These are phyloP conservation scores for Aegilops sharonensis DNA, from an alignment of 176 grass and related monocot genomes.

Conservation along the genomic window DNA sequence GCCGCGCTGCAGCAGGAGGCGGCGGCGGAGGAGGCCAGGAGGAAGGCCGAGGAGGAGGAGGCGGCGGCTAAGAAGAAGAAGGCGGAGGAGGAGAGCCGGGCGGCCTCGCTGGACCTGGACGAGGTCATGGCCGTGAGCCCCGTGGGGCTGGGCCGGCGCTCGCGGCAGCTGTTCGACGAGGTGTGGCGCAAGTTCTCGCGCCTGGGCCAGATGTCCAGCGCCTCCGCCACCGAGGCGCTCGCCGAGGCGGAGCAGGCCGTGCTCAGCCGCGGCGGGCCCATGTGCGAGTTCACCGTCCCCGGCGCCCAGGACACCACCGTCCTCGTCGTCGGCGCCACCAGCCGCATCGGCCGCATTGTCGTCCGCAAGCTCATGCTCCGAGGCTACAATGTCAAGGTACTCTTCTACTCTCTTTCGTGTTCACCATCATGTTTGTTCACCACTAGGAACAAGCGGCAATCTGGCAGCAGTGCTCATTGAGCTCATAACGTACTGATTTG, in stretches of 20 bases:
- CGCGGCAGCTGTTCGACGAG: constrained; percentile 93
- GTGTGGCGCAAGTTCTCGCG: constrained; percentile 99
- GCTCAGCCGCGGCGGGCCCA: constrained; percentile 70
- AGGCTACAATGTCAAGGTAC: constrained; percentile 92
- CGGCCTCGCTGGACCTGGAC: constrained; percentile 60
- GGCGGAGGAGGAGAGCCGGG: constrained; percentile 28
- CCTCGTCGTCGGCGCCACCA: constrained; percentile 86
- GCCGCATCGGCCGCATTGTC: constrained; percentile 83
- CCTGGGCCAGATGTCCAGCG: constrained; percentile 88
- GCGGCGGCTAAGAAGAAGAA: not conserved
- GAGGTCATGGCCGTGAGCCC: constrained; percentile 80
- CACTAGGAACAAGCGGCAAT: not conserved
- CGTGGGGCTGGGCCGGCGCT: constrained; percentile 77
- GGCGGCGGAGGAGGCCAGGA: not conserved
- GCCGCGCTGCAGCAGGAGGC: constrained; percentile 2
- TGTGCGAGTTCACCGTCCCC: constrained; percentile 92
- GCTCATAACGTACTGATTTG: constrained; percentile 3
- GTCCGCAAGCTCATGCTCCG: constrained; percentile 98
- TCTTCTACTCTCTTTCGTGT: too few relatives aligned
- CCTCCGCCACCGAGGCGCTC: constrained; percentile 40
- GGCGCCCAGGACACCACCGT: constrained; percentile 95
- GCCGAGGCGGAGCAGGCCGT: constrained; percentile 59
- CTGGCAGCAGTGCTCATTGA: not conserved
- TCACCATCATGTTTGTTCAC: not conserved
- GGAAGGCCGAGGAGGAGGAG: constrained; percentile 2